Evolutionary conservation across 108 stramenopile genomes (phyloP), one percentile per base, ranked within the genome.

Genomic region (Nitzschia palea): DNA sequence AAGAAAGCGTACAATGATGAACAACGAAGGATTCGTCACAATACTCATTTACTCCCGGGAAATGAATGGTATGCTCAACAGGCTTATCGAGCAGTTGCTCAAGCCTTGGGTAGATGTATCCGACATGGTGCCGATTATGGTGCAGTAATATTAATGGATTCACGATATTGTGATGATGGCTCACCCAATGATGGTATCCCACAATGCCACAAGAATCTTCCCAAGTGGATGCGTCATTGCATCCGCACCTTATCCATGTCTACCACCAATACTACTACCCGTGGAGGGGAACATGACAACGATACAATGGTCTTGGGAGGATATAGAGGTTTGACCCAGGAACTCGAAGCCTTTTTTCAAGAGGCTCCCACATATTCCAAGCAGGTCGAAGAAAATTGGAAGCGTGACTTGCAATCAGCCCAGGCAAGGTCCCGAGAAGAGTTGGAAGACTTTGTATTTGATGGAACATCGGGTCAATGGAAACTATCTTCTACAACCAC

Each of bases 61-160:
- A 10, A 42, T 1, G 86, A 91, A 31, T 97, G 93, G 94, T 97
- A 97, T 69, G n/a, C 71, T 3, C 92, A 94, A 59, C 94, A 97
- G 71, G 96, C 96, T 4, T 94, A 86, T 52, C 85, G 94, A 9
- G 96, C 95, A 0, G 76, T 95, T 33, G 91, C 91, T 45, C 96
- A 97, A 76, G 96, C 95, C 1, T 68, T 94, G 0, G 93, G 93
- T 0, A 78, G 90, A 25, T 93, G 91, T 62, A 93, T 96, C 52
- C 86, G 95, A 32, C 96, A 97, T 70, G 73, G 75, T 45, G 84
- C 79, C 25, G 96, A 97, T 60, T 96, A 86, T 74, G 96, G 96
- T 17, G 81, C 90, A 14, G 79, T 97, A 9, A 68, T 96, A 23
- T 54, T 97, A 42, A 63, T 95, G 62, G 95, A 97, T 73, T 74